phyloP scores from a whole-genome alignment of 2,329 filamentous ascomycete genomes.

The Penicillium aurantiogriseum region DNA sequence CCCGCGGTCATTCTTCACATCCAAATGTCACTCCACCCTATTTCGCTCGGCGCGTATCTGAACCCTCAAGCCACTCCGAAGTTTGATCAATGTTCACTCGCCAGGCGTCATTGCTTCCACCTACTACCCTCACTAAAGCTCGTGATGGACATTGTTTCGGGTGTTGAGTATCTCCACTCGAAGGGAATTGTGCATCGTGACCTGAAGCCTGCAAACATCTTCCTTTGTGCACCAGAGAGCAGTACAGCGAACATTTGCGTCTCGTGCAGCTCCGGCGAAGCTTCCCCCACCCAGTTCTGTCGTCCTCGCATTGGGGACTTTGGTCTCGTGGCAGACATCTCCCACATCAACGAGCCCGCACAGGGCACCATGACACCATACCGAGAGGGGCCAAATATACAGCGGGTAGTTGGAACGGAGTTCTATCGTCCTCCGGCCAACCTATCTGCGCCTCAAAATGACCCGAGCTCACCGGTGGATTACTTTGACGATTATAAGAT shows the following conservation, averaged over 20 bases:
- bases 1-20: conserved; percentile 58
- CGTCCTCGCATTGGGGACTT: conserved; percentile 67
- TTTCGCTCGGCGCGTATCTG: conserved; percentile 61
- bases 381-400: conserved; percentile 23
- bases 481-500: conserved; percentile 28
- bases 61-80: conserved; percentile 35
- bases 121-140: conserved; percentile 56
- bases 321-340: conserved; percentile 60
- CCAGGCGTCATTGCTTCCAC: conserved; percentile 61
- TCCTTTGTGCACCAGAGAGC: conserved; percentile 54
- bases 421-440: conserved; percentile 57
- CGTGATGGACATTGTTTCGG: conserved; percentile 60
- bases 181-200: conserved; percentile 64
- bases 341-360: conserved; percentile 35
- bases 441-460: conserved; percentile 6
- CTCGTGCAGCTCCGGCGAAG: conserved; percentile 41
- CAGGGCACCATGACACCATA: conserved; percentile 22
- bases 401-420: conserved; percentile 58
- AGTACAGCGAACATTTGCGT: conserved; percentile 49
- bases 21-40: conserved; percentile 66
- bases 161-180: conserved; percentile 63
- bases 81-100: conserved; percentile 17
- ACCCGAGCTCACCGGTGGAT: not conserved
- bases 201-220: conserved; percentile 67
- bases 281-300: conserved; percentile 42